phyloP scores from a whole-genome alignment of 1,284 basidiomycete species.

The Caloboletus firmus region DNA sequence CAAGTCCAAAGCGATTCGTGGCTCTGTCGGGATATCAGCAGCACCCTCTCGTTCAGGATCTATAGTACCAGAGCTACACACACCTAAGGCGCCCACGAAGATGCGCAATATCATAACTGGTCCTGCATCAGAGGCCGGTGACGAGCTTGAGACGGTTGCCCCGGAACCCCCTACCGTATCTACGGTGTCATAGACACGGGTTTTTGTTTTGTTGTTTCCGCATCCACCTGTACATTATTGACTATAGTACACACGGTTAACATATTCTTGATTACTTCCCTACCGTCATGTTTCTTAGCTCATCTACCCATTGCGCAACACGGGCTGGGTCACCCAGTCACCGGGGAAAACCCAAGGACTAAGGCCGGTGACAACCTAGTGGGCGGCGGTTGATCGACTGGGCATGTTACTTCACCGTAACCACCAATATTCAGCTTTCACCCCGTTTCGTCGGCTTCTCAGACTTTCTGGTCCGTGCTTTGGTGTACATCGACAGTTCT shows the following conservation, averaged over 20 bases:
- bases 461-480: neutral
- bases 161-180: conserved; percentile 23
- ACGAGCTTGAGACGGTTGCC: conserved; percentile 39
- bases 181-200: conserved; percentile 14
- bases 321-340: too few relatives aligned
- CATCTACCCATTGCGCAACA: neutral
- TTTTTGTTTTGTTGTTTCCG: conserved; percentile 7
- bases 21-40: conserved; percentile 42
- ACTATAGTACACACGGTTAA: conserved; percentile 5
- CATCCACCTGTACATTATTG: conserved; percentile 13
- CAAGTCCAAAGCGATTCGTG: conserved; percentile 42
- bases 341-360: neutral
- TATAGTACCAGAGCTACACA: conserved; percentile 43
- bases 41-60: conserved; percentile 57
- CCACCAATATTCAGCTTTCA: neutral
- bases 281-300: neutral
- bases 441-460: neutral
- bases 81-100: conserved; percentile 51
- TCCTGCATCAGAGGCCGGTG: conserved; percentile 45
- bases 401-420: neutral
- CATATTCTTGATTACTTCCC: conserved; percentile 11
- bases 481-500: neutral
- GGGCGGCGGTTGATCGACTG: neutral
- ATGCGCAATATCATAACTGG: conserved; percentile 54
- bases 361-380: neutral